Evolutionary conservation across 805 yeast genomes (phyloP).

Genomic region (Saccharomycopsis sp.): DNA sequence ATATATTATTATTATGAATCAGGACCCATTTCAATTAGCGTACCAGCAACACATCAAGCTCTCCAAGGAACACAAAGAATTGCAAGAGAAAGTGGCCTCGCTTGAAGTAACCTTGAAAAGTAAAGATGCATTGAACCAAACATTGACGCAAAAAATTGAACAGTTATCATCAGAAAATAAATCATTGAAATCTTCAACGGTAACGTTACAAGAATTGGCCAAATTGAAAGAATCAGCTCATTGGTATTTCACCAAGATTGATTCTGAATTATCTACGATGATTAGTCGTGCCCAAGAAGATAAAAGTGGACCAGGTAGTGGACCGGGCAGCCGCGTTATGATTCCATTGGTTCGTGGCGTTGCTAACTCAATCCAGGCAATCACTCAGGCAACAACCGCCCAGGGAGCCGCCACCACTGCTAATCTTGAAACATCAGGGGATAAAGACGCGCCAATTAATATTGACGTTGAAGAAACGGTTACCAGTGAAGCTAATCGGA

Average conservation of each 20-base stretch:
- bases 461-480: no score
- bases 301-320: not conserved
- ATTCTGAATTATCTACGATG: not conserved
- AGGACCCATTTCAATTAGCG: not conserved
- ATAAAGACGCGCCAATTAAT: not conserved
- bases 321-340: no score
- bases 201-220: not conserved
- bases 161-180: not conserved
- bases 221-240: not conserved
- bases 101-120: not conserved
- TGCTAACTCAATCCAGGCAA: no score
- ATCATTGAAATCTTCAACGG: not conserved
- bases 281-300: not conserved
- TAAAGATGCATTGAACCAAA: not conserved
- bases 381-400: no score
- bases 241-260: not conserved
- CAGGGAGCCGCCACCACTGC: no score
- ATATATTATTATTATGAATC: no score
- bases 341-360: no score
- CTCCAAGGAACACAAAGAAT: not conserved
- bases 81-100: not conserved
- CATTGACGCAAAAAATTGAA: not conserved
- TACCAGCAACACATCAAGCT: not conserved
- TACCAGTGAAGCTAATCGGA: not conserved
- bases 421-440: no score